phyloP scores from a whole-genome alignment of 345 rosid species.

The Aquilaria malaccensis region DNA sequence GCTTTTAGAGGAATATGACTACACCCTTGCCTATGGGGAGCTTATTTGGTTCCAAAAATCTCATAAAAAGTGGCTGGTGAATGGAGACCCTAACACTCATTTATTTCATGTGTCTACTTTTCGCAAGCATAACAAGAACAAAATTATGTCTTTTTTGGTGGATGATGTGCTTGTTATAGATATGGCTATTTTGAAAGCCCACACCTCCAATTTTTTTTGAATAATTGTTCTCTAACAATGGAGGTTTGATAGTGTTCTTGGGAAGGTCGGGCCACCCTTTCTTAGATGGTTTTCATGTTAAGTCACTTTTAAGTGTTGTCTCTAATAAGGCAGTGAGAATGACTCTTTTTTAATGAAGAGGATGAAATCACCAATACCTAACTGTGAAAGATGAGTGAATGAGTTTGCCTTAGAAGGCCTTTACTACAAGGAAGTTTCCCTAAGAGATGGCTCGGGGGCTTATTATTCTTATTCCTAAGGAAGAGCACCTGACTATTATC shows the following conservation, averaged over 20 bases:
- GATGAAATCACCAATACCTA: background rate
- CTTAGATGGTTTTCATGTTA: too few species aligned
- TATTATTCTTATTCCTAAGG: background rate
- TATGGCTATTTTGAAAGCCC: too few species aligned
- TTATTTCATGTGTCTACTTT: background rate
- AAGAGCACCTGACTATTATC: background rate
- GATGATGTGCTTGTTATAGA: too few species aligned
- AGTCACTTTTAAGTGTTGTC: too few species aligned
- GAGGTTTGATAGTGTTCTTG: too few species aligned
- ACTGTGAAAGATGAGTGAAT: too few species aligned
- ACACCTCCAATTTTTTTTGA: too few species aligned
- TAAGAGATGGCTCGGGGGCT: background rate
- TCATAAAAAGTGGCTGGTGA: background rate
- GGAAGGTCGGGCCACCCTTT: too few species aligned
- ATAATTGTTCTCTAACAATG: too few species aligned
- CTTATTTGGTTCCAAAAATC: slow-evolving; percentile 2
- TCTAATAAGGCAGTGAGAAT: too few species aligned
- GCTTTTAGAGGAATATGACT: background rate
- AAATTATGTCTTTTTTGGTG: background rate
- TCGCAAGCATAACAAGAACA: background rate
- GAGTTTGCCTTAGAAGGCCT: background rate
- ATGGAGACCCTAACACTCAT: background rate
- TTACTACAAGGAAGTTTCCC: background rate
- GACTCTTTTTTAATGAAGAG: too few species aligned
- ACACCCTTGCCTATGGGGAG: background rate